phyloP scores from a whole-genome alignment of 148 eudicot genomes.

The Rhododendron simsii region DNA sequence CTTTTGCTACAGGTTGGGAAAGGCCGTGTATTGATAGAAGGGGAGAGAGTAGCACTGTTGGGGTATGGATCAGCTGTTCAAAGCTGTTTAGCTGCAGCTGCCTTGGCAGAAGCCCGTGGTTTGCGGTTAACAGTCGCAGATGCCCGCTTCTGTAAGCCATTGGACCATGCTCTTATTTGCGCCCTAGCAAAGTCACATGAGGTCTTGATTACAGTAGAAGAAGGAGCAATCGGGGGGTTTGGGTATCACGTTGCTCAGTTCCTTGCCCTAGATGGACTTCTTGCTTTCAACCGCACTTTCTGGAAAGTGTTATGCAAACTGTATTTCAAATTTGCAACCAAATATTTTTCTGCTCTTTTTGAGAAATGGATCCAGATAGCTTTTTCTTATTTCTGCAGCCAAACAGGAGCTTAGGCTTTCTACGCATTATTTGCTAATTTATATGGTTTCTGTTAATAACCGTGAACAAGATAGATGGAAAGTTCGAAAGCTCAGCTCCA shows the following conservation, averaged over 20 bases:
- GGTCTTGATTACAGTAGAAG: constrained; percentile 79
- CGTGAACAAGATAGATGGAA: neutral
- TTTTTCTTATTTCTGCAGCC: neutral
- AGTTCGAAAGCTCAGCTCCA: neutral
- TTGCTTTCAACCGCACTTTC: constrained; percentile 6
- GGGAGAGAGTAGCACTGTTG: constrained; percentile 73
- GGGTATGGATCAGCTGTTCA: constrained; percentile 89
- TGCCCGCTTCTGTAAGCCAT: constrained; percentile 91
- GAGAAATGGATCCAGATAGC: neutral
- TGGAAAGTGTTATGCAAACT: neutral
- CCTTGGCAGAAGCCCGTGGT: constrained; percentile 56
- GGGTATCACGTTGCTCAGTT: constrained; percentile 95
- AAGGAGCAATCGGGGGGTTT: constrained; percentile 94
- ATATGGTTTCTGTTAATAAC: neutral
- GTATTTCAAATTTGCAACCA: neutral
- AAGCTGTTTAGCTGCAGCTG: constrained; percentile 77
- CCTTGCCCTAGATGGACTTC: constrained; percentile 87
- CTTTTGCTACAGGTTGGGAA: constrained; percentile 59
- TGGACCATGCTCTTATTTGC: constrained; percentile 70
- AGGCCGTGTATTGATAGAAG: constrained; percentile 74
- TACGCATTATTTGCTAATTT: neutral
- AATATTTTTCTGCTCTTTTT: neutral
- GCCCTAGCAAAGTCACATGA: constrained; percentile 71
- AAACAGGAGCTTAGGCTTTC: neutral
- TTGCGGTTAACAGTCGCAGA: constrained; percentile 73